Base-by-base conservation (phyloP, 2,329 filamentous ascomycete species). In the Cercospora zeae-maydis region DNA sequence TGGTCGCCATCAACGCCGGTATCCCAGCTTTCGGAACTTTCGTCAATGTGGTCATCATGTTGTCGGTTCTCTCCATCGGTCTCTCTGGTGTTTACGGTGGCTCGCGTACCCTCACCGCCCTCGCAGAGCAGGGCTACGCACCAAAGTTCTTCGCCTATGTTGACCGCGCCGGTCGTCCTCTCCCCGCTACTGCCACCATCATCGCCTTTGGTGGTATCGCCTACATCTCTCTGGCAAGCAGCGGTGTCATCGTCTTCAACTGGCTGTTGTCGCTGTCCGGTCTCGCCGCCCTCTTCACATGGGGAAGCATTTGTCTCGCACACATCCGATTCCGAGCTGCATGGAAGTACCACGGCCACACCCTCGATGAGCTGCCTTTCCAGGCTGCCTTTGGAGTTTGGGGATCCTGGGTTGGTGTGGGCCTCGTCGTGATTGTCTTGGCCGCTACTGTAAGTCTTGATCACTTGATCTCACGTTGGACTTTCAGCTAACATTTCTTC, bases 31-130 rank as follows among this genome's bases (percentile, higher is more conserved):
- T 97, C 2, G 91, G 92, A 1, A 93, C 90, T 0, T 84, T 97
- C 59, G 96, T 97, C 89, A 97, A 98, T 76, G 87, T 86, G n/a
- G 92, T 97, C 64, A 96, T 97, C 75, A 86, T 97, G 21, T 80
- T 97, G 21, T 96, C 91, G 0, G 93, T 97, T 63, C 92, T 92
- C 62, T 97, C 96, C 77, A 69, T 69, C n/a, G 67, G 67, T 45
- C 54, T 69, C 11, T 93, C 91, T 6, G 88, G 92, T 65, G 88
- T 97, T 63, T 98, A 96, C 72, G 93, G 92, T 36, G 93, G 91
- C 24, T 96, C 91, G 1, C 88, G 93, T 70, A 97, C 93, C 1
- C 85, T 98, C 7, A 91, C 92, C 27, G 92, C 93, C 2, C 84
- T 97, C 1, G 92, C 93, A 49, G 92, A 96, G 75, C 92, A 96